Evolutionary conservation across 2,329 filamentous ascomycete genomes (phyloP).

Genomic region (Bipolaris zeicola): DNA sequence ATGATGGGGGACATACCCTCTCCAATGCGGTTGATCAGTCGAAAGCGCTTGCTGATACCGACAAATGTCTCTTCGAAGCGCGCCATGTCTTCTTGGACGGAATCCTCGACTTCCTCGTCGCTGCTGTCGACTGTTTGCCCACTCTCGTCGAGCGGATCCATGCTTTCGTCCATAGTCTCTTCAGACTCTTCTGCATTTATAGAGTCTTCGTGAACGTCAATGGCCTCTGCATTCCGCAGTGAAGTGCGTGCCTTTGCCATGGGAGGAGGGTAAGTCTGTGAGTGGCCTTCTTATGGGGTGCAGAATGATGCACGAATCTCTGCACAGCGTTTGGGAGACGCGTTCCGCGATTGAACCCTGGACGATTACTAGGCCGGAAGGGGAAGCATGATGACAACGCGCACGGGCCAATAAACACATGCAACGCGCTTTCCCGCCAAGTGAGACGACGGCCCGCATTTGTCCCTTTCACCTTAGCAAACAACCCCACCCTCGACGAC

Average conservation of each 20-base stretch:
- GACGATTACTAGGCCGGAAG: slow-evolving; percentile 15
- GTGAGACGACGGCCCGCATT: slow-evolving; percentile 22
- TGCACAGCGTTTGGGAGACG: slow-evolving; percentile 16
- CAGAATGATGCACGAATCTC: slow-evolving; percentile 8
- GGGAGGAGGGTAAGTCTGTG: slow-evolving; percentile 7
- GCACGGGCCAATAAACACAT: slow-evolving; percentile 27
- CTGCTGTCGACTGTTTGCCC: slow-evolving; percentile 54
- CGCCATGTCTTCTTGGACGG: slow-evolving; percentile 83
- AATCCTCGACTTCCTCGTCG: slow-evolving; percentile 67
- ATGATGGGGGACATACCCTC: slow-evolving; percentile 67
- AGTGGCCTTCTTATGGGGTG: slow-evolving; percentile 15
- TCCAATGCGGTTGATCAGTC: slow-evolving; percentile 93
- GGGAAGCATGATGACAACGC: slow-evolving; percentile 19
- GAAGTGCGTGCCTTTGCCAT: slow-evolving; percentile 44
- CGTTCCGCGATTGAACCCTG: slow-evolving; percentile 13
- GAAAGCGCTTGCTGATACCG: slow-evolving; percentile 81
- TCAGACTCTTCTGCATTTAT: slow-evolving; percentile 47
- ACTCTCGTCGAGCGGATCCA: slow-evolving; percentile 57
- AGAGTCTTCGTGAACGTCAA: slow-evolving; percentile 38
- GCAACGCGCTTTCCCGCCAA: slow-evolving; percentile 22
- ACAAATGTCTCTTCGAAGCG: slow-evolving; percentile 82
- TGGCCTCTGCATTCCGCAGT: slow-evolving; percentile 33
- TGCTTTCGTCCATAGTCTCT: slow-evolving; percentile 54
- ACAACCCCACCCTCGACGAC: slow-evolving; percentile 19
- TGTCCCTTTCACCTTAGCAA: slow-evolving; percentile 21